These are phyloP conservation scores for Talaromyces sp. DNA, from an alignment of 2,329 filamentous ascomycete species.

Conservation along the genomic window DNA sequence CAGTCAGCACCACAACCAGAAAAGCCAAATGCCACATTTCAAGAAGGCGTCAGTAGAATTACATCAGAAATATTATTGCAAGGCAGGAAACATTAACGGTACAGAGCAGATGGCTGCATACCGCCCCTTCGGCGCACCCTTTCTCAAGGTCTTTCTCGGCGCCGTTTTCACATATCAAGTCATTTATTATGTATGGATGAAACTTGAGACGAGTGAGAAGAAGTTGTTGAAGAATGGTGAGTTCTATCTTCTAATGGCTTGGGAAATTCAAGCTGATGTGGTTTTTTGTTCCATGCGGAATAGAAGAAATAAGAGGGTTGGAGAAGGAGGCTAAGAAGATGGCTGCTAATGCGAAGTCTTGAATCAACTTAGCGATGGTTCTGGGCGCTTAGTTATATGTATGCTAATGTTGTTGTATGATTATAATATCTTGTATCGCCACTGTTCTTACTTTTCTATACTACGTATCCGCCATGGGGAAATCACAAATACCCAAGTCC, in stretches of 20 bases:
- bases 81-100: not conserved
- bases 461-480: no score
- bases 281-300: not conserved
- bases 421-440: not conserved
- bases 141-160: constrained; percentile 46
- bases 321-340: constrained; percentile 34
- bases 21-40: constrained; percentile 19
- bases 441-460: not conserved
- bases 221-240: constrained; percentile 39
- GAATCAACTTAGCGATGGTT: not conserved
- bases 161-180: constrained; percentile 47
- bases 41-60: constrained; percentile 29
- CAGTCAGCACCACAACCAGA: constrained; percentile 2
- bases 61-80: not conserved
- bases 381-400: not conserved
- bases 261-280: constrained; percentile 7
- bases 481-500: constrained; percentile 49
- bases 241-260: constrained; percentile 10
- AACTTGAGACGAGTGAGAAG: constrained; percentile 43
- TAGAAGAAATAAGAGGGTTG: constrained; percentile 32
- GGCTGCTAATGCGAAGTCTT: constrained; percentile 20
- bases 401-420: constrained; percentile 8
- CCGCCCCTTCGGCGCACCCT: constrained; percentile 37
- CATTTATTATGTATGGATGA: constrained; percentile 45
- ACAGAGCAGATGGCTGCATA: constrained; percentile 36